Evolutionary conservation across 2,329 filamentous ascomycete genomes (phyloP).

Genomic region (Phyllosticta citribraziliensis): DNA sequence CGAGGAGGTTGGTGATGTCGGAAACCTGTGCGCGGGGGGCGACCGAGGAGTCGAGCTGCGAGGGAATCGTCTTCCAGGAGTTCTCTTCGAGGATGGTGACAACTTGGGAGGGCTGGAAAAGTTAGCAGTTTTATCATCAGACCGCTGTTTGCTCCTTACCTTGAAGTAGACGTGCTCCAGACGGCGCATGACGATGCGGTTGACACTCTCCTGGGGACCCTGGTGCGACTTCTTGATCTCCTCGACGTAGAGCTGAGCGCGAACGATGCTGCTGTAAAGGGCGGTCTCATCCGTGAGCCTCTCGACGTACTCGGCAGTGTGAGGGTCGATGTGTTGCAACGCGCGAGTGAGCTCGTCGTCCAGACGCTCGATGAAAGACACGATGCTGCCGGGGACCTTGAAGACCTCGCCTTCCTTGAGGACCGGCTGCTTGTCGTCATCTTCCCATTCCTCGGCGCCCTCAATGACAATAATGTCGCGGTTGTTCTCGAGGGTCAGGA

Average conservation of each 20-base stretch:
- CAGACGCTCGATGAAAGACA: conserved; percentile 87
- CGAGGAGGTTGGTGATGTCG: conserved; percentile 68
- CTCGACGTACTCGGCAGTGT: conserved; percentile 98
- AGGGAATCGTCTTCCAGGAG: conserved; percentile 73
- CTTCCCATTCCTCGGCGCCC: conserved; percentile 94
- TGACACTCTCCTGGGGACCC: conserved; percentile 74
- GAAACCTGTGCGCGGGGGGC: conserved; percentile 60
- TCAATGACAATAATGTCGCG: conserved; percentile 79
- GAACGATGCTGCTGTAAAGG: conserved; percentile 87
- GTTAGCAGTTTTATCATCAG: conserved; percentile 9
- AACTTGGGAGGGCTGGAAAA: conserved; percentile 67
- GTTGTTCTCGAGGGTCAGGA: conserved; percentile 70
- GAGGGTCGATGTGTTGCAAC: conserved; percentile 94
- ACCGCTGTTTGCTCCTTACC: conserved; percentile 34
- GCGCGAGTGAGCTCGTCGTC: conserved; percentile 96
- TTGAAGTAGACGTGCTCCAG: conserved; percentile 99
- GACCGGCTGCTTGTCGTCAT: conserved; percentile 85
- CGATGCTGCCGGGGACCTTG: conserved; percentile 85
- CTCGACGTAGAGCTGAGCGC: conserved; percentile 82
- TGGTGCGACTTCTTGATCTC: conserved; percentile 64
- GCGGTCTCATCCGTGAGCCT: conserved; percentile 81
- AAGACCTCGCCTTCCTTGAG: conserved; percentile 68
- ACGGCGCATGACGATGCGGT: conserved; percentile 86
- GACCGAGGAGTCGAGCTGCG: conserved; percentile 63
- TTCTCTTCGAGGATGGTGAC: conserved; percentile 90